Base-by-base conservation (phyloP, 1,139 yeast species). In the Chernovozyma sophiae-reginae region DNA sequence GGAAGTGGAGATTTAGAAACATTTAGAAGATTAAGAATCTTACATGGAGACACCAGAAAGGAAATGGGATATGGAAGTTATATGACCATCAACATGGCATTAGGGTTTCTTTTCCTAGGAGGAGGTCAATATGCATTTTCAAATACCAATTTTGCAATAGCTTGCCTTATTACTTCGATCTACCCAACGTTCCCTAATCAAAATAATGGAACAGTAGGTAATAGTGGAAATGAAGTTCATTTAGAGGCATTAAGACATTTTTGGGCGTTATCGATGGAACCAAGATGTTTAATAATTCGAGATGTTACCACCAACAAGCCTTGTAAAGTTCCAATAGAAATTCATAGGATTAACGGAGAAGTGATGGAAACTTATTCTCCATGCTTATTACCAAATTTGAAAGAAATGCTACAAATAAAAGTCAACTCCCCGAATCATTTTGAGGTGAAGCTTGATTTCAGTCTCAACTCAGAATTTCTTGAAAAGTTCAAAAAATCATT, bases 41-140 rank as follows among this genome's bases (percentile, higher is more conserved):
- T 87, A 26, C 87, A 86, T 53, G 82, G 77, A 17, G 73, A 72
- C 20, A 72, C 78, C 0, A 68, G 62, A 30, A 65, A 63, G 25
- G 67, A 65, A 14, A 30, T 24, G 20, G 68, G 70, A 3, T 87
- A 75, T 56, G 95, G 96, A 0, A 76, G 79, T 43, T 86, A 76
- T 53, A 77, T 86, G 79, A 89, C 94, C 0, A 71, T 81, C 2
- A 87, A 85, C 50, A 74, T 86, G 67, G 86, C 96, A 0, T 60
- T 92, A 33, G 99, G 99, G 1, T 79, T 90, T 47, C 62, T 92
- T 38, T 90, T 92, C 52, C 60, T 92, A 31, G 96, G 97, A 0
- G 95, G 96, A 4, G 97, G 97, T 0, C 96, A 87, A 55, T 87
- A 79, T 60, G 92, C 95, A 0, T 76, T 92, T 44, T 72, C 77